Evolutionary conservation across 2,329 filamentous ascomycete species (phyloP).

Genomic region (Paraphaeosphaeria sporulosa): DNA sequence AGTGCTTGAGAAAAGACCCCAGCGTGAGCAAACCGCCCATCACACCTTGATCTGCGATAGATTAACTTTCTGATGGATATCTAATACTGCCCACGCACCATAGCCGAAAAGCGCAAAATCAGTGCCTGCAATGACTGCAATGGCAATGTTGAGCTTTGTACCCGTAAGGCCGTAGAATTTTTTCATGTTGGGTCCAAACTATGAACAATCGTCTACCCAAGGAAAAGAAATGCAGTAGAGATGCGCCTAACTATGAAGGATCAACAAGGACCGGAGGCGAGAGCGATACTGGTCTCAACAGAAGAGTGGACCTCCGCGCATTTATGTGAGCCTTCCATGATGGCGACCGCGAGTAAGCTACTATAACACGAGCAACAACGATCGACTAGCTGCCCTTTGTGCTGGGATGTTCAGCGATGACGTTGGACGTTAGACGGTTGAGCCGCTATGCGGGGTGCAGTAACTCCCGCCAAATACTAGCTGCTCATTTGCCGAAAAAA

Average conservation of each 20-base stretch:
- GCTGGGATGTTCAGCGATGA: constrained; percentile 14
- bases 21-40: constrained; percentile 75
- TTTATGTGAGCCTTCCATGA: neutral
- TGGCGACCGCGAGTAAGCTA: neutral
- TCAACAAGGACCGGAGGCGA: neutral
- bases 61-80: constrained; percentile 16
- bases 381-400: neutral
- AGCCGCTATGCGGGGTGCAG: constrained; percentile 17
- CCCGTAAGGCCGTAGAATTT: constrained; percentile 72
- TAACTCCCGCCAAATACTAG: constrained; percentile 1
- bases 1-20: constrained; percentile 61
- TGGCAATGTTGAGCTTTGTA: constrained; percentile 69
- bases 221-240: neutral
- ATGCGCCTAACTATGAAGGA: neutral
- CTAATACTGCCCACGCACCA: constrained; percentile 57
- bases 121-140: constrained; percentile 74
- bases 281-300: neutral
- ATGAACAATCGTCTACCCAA: neutral
- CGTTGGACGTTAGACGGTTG: constrained; percentile 11
- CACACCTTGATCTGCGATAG: constrained; percentile 50
- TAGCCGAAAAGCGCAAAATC: constrained; percentile 72
- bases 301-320: neutral
- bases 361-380: neutral
- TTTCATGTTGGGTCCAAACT: constrained; percentile 21
- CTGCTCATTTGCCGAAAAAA: constrained; percentile 3